A percentile compares a stretch with the other conserved stretches of the same genome.
Conservation (phyloP, 2,329 filamentous ascomycete species). For the Nigrograna mackinnonii region DNA sequence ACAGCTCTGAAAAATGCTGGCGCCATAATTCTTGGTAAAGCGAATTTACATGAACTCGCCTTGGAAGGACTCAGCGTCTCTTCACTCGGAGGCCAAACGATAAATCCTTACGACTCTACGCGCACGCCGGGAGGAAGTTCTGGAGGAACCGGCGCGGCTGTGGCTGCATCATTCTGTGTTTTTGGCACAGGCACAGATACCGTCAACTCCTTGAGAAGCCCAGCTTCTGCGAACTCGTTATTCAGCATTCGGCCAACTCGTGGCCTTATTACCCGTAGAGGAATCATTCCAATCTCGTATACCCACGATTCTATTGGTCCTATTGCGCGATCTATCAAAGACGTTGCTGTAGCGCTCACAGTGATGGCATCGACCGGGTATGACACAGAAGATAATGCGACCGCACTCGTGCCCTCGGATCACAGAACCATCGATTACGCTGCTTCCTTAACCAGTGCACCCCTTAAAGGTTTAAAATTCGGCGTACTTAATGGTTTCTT, state of each 20-base stretch:
- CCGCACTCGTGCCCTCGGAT: conserved; percentile 50
- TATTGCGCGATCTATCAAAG: conserved; percentile 55
- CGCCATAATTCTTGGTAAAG: conserved; percentile 61
- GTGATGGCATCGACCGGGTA: conserved; percentile 58
- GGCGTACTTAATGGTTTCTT: conserved; percentile 62
- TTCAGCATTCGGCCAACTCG: conserved; percentile 63
- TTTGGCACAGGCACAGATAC: conserved; percentile 64
- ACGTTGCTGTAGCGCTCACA: conserved; percentile 55
- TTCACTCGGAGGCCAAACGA: conserved; percentile 65
- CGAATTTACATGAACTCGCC: conserved; percentile 66
- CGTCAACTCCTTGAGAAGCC: conserved; percentile 63
- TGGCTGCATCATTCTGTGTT: conserved; percentile 62
- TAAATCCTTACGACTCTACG: conserved; percentile 67
- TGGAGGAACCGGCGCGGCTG: conserved; percentile 64
- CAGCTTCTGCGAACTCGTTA: conserved; percentile 63
- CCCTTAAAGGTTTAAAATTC: conserved; percentile 48
- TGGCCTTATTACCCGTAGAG: conserved; percentile 54
- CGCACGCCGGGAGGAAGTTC: conserved; percentile 69
- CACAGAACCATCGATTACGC: conserved; percentile 52
- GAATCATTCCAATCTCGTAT: conserved; percentile 59
- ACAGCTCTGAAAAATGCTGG: conserved; percentile 53
- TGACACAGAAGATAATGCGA: conserved; percentile 57
- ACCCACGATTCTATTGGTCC: conserved; percentile 62
- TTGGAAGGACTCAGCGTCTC: conserved; percentile 67
- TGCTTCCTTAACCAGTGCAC: conserved; percentile 35